These are phyloP conservation scores for Fragilariopsis cylindrus DNA, from an alignment of 108 stramenopile species.

Conservation along the genomic window DNA sequence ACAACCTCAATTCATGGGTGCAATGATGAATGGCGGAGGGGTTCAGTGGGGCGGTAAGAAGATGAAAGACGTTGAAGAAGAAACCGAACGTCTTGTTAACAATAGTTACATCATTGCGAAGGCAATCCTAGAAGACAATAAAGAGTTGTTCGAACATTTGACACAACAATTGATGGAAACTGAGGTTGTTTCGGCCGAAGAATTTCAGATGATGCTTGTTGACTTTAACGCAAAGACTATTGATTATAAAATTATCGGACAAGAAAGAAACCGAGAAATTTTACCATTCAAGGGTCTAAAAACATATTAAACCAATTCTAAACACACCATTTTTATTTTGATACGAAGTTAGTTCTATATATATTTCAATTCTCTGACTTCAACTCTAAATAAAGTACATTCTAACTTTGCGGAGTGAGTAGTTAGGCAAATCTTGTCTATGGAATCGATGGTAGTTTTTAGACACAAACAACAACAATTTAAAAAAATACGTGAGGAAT, in stretches of 20 bases:
- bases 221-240: constrained; percentile 76
- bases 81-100: constrained; percentile 94
- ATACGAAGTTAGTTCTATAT: neutral
- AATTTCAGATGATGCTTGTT: constrained; percentile 92
- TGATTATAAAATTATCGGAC: constrained; percentile 75
- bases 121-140: constrained; percentile 80
- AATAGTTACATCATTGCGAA: constrained; percentile 91
- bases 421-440: neutral
- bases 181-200: constrained; percentile 93
- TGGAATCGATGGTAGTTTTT: neutral
- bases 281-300: constrained; percentile 76
- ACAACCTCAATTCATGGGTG: constrained; percentile 77
- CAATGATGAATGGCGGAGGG: constrained; percentile 58
- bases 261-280: constrained; percentile 64
- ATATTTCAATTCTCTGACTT: neutral
- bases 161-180: constrained; percentile 83
- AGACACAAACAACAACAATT: neutral
- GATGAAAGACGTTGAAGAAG: constrained; percentile 76
- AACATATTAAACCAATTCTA: neutral
- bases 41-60: constrained; percentile 82
- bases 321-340: neutral
- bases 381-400: no score
- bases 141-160: constrained; percentile 79
- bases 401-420: no score
- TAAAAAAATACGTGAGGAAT: neutral